phyloP scores from a whole-genome alignment of 2,329 filamentous ascomycete species.

The Cercospora zeina region DNA sequence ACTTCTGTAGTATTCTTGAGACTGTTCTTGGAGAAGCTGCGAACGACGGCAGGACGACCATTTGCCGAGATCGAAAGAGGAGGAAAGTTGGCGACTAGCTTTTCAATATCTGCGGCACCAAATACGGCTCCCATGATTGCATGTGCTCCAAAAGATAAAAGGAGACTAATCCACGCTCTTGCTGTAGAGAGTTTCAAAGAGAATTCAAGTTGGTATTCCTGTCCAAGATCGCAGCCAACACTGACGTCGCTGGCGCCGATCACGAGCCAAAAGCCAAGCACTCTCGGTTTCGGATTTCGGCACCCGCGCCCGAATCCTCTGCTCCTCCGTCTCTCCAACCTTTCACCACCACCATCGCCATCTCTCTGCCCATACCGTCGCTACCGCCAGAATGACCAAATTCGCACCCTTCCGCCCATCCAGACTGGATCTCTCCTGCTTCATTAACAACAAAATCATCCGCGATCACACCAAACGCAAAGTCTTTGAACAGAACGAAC shows the following conservation, averaged over 20 bases:
- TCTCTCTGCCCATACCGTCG: not conserved
- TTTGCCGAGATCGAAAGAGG: constrained; percentile 28
- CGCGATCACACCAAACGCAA: constrained; percentile 97
- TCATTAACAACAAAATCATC: constrained; percentile 80
- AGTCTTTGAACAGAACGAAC: constrained; percentile 81
- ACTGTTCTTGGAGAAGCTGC: constrained; percentile 28
- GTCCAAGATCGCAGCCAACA: constrained; percentile 8
- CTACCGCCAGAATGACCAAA: constrained; percentile 51
- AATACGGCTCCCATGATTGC: constrained; percentile 27
- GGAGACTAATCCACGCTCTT: not conserved
- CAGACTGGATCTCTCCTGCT: constrained; percentile 85
- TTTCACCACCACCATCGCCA: not conserved
- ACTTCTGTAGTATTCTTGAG: constrained; percentile 24
- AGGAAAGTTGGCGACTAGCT: constrained; percentile 32
- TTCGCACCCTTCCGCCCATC: constrained; percentile 68
- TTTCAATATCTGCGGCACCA: constrained; percentile 33
- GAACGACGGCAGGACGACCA: constrained; percentile 28
- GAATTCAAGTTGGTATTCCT: not conserved
- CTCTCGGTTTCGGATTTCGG: constrained; percentile 16
- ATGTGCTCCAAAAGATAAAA: not conserved
- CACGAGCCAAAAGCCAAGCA: not conserved
- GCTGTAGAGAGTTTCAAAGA: not conserved
- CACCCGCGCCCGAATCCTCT: not conserved
- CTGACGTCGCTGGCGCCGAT: constrained; percentile 17
- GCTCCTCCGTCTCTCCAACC: constrained; percentile 6